phyloP scores from a whole-genome alignment of 2,329 filamentous ascomycete genomes.

The Diplodia intermedia region DNA sequence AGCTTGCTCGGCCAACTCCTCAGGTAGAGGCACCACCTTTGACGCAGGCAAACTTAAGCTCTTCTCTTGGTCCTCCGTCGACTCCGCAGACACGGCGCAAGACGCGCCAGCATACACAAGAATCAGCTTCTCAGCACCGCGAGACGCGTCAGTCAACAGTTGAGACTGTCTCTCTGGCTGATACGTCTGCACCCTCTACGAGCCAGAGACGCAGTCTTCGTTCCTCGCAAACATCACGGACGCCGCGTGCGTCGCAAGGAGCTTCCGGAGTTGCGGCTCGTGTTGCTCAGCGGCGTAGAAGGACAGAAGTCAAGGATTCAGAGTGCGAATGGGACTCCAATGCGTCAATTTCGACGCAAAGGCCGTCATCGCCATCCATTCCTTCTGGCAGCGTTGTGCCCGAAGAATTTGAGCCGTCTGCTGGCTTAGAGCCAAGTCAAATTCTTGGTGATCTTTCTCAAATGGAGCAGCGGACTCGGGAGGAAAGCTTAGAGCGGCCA shows the following conservation, averaged over 20 bases:
- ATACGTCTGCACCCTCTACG: background rate
- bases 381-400: background rate
- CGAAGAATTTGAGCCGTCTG: background rate
- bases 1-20: background rate
- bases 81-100: slow-evolving; percentile 13
- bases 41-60: background rate
- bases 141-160: slow-evolving; percentile 3
- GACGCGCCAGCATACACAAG: slow-evolving; percentile 9
- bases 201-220: slow-evolving; percentile 9
- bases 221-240: slow-evolving; percentile 4
- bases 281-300: slow-evolving; percentile 5
- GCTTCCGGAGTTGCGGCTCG: slow-evolving; percentile 22
- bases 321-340: slow-evolving; percentile 24
- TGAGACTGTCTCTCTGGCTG: slow-evolving; percentile 6
- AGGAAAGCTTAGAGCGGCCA: background rate
- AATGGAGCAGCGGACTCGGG: background rate
- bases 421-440: slow-evolving; percentile 3
- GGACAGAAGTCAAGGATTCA: slow-evolving; percentile 24
- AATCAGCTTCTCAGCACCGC: background rate
- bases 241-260: background rate
- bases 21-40: background rate
- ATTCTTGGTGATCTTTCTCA: slow-evolving; percentile 15
- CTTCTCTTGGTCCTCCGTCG: background rate
- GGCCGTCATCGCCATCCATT: slow-evolving; percentile 15
- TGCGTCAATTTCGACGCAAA: slow-evolving; percentile 17